These are phyloP conservation scores for Garcia nutans DNA, from an alignment of 345 rosid species.

Conservation along the genomic window DNA sequence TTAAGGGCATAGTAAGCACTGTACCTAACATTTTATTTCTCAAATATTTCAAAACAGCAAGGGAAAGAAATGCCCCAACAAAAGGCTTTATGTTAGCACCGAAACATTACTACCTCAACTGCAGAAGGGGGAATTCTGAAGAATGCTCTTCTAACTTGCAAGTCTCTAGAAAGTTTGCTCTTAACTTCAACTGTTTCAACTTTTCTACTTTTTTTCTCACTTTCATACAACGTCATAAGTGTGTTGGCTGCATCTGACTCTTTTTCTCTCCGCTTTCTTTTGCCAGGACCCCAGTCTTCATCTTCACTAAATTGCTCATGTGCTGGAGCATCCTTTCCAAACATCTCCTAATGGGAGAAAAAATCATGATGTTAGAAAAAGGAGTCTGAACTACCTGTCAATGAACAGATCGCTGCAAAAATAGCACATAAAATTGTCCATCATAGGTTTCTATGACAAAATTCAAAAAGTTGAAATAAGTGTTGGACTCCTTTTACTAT, in stretches of 20 bases:
- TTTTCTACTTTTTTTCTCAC: conserved; percentile 43
- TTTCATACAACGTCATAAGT: conserved; percentile 63
- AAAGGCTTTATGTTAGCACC: conserved; percentile 12
- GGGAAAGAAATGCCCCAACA: conserved; percentile 4
- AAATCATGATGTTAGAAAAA: conserved; percentile 11
- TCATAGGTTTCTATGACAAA: background rate
- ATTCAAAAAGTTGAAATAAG: background rate
- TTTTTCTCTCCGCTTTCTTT: conserved; percentile 67
- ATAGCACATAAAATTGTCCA: background rate
- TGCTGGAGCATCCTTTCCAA: conserved; percentile 79
- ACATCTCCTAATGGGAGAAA: conserved; percentile 73
- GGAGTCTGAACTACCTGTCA: background rate
- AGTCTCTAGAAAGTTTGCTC: conserved; percentile 38
- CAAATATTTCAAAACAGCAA: background rate
- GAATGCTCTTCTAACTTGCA: conserved; percentile 50
- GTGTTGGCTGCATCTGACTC: conserved; percentile 77
- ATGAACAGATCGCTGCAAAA: background rate
- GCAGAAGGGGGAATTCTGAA: conserved; percentile 71
- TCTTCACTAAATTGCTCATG: conserved; percentile 86
- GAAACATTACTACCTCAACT: conserved; percentile 62
- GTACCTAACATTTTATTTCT: background rate
- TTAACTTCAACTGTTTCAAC: conserved; percentile 35
- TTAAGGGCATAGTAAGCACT: conserved; percentile 11
- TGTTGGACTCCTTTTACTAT: background rate
- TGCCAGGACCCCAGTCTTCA: conserved; percentile 98